phyloP scores from a whole-genome alignment of 2,329 filamentous ascomycete species.

The Colletotrichum lupini region DNA sequence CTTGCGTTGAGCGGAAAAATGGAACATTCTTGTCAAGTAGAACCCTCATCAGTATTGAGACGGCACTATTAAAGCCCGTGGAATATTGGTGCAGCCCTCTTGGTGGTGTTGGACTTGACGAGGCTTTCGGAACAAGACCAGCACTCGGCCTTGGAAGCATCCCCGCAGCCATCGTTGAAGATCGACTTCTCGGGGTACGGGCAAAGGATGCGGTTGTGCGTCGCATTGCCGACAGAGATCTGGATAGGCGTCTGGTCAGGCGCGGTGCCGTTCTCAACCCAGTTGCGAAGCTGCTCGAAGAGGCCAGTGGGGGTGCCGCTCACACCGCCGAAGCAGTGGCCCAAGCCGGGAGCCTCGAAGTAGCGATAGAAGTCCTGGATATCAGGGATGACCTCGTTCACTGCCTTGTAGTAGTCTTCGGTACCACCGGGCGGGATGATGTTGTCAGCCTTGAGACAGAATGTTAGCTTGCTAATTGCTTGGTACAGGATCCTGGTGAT shows the following conservation, averaged over 20 bases:
- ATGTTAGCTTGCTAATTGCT: slow-evolving; percentile 37
- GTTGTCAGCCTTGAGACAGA: slow-evolving; percentile 36
- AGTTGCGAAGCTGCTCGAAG: slow-evolving; percentile 42
- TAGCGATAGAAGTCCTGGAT: slow-evolving; percentile 45
- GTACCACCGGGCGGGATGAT: slow-evolving; percentile 35
- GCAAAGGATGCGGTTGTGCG: slow-evolving; percentile 51
- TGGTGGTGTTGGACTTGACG: background rate
- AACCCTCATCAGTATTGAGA: too few species aligned
- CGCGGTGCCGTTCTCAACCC: slow-evolving; percentile 45
- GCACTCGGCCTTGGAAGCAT: background rate
- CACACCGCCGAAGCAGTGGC: slow-evolving; percentile 44
- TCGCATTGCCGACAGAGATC: slow-evolving; percentile 5
- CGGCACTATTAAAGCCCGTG: background rate
- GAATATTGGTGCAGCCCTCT: background rate
- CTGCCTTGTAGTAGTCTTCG: slow-evolving; percentile 43
- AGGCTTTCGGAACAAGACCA: background rate
- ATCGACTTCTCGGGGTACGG: slow-evolving; percentile 43
- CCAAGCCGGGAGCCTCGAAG: slow-evolving; percentile 45
- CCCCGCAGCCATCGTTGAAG: slow-evolving; percentile 35
- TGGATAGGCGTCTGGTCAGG: slow-evolving; percentile 37
- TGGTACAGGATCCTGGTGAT: too few species aligned
- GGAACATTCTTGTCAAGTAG: too few species aligned
- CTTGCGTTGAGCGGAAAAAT: too few species aligned
- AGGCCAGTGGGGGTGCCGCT: slow-evolving; percentile 39
- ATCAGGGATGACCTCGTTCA: slow-evolving; percentile 33